Conservation (phyloP, 2,329 filamentous ascomycete species). For the Pseudogymnoascus verrucosus region DNA sequence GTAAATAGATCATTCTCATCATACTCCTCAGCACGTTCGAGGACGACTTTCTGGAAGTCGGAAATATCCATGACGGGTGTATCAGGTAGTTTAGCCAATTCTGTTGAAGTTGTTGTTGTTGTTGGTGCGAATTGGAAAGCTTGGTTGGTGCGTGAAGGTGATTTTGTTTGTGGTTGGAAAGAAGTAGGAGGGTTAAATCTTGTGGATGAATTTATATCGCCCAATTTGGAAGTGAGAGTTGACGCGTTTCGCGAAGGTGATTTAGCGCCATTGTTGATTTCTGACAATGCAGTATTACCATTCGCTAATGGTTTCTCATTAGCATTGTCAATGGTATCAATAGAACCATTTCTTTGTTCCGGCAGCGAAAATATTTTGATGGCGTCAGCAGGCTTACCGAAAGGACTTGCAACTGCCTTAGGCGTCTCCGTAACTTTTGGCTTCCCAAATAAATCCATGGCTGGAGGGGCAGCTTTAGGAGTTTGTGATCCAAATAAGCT, state of each 20-base stretch:
- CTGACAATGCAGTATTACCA: background rate
- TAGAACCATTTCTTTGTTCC: background rate
- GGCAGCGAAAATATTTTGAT: background rate
- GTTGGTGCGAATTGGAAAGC: background rate
- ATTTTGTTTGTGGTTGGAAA: background rate
- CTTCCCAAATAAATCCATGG: background rate
- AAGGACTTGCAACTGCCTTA: background rate
- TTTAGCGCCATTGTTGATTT: conserved; percentile 2
- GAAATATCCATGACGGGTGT: background rate
- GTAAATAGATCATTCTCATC: background rate
- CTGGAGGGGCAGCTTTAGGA: background rate
- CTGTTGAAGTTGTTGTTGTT: background rate
- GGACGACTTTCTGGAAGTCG: background rate
- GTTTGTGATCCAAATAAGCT: conserved; percentile 1
- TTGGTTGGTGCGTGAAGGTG: background rate
- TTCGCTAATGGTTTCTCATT: conserved; percentile 6
- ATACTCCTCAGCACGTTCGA: background rate
- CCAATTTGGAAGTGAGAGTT: background rate
- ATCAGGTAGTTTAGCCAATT: background rate
- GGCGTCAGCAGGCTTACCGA: conserved; percentile 3
- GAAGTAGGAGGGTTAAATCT: background rate
- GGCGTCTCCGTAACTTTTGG: background rate
- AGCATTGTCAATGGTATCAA: background rate
- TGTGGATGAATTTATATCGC: conserved; percentile 3
- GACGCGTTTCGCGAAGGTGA: conserved; percentile 1